These are phyloP conservation scores for Singerocomus inundabilis DNA, from an alignment of 1,284 basidiomycete genomes.

Conservation along the genomic window DNA sequence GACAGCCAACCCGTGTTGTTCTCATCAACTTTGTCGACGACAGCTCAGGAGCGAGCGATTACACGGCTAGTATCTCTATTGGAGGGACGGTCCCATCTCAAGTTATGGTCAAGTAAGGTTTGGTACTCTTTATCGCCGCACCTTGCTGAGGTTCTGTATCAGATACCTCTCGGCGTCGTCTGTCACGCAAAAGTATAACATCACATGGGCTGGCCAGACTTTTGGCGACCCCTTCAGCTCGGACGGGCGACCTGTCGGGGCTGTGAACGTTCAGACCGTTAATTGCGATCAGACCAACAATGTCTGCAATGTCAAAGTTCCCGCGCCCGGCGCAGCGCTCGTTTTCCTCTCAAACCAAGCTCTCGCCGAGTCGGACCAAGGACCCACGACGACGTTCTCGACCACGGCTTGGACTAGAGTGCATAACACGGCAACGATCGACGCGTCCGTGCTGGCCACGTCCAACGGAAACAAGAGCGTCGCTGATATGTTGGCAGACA, in stretches of 20 bases:
- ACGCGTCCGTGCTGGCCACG: slow-evolving; percentile 28
- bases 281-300: slow-evolving; percentile 43
- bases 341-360: slow-evolving; percentile 51
- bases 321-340: slow-evolving; percentile 54
- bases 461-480: slow-evolving; percentile 35
- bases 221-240: slow-evolving; percentile 62
- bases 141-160: no score
- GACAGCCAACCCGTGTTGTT: slow-evolving; percentile 52
- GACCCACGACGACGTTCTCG: slow-evolving; percentile 39
- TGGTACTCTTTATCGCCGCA: no score
- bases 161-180: no score
- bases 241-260: slow-evolving; percentile 61
- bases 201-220: no score
- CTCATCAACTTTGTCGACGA: no score
- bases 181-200: no score
- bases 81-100: no score
- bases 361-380: slow-evolving; percentile 35
- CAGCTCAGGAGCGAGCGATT: no score
- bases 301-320: slow-evolving; percentile 49
- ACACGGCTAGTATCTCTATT: no score
- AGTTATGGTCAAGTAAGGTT: no score
- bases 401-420: slow-evolving; percentile 39
- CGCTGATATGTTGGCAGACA: slow-evolving; percentile 6
- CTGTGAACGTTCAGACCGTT: slow-evolving; percentile 44
- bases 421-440: slow-evolving; percentile 33